These are phyloP conservation scores for Microsporum ferrugineum DNA, from an alignment of 2,329 filamentous ascomycete species.

Conservation along the genomic window DNA sequence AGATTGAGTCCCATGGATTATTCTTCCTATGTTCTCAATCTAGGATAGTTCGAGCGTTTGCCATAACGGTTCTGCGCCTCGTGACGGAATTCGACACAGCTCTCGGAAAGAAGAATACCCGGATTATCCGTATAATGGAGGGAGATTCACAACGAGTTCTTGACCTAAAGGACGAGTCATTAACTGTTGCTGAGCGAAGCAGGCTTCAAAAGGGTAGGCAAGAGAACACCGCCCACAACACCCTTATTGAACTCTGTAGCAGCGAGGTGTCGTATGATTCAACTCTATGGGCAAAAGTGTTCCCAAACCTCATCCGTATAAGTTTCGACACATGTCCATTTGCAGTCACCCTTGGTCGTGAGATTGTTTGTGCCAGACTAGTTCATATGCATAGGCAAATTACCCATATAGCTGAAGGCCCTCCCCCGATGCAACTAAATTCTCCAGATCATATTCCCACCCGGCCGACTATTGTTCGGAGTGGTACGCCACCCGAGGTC, in stretches of 20 bases:
- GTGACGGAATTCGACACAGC: constrained; percentile 90
- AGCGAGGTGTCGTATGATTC: constrained; percentile 92
- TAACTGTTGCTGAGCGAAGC: constrained; percentile 79
- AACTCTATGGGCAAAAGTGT: constrained; percentile 94
- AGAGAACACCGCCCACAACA: constrained; percentile 70
- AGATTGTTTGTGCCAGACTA: constrained; percentile 84
- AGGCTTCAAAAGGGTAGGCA: constrained; percentile 81
- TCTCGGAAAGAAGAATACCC: constrained; percentile 64
- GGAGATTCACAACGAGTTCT: constrained; percentile 79
- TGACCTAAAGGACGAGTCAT: constrained; percentile 77
- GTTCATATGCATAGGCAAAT: constrained; percentile 87
- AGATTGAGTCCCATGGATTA: constrained; percentile 88
- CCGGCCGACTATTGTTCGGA: constrained; percentile 37
- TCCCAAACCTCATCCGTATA: constrained; percentile 84
- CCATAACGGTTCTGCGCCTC: constrained; percentile 80
- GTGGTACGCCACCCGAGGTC: constrained; percentile 55
- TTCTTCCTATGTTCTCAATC: constrained; percentile 98
- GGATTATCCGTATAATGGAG: constrained; percentile 86
- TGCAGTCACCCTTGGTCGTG: constrained; percentile 78
- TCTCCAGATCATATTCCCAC: constrained; percentile 27
- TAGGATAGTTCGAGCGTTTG: constrained; percentile 73
- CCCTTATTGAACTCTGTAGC: constrained; percentile 83
- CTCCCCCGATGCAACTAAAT: constrained; percentile 17
- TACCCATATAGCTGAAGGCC: constrained; percentile 57
- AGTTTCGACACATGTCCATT: constrained; percentile 86